Base-by-base conservation (phyloP, 192 early-diverging fungal genomes). In the Spinellus fusiger region DNA sequence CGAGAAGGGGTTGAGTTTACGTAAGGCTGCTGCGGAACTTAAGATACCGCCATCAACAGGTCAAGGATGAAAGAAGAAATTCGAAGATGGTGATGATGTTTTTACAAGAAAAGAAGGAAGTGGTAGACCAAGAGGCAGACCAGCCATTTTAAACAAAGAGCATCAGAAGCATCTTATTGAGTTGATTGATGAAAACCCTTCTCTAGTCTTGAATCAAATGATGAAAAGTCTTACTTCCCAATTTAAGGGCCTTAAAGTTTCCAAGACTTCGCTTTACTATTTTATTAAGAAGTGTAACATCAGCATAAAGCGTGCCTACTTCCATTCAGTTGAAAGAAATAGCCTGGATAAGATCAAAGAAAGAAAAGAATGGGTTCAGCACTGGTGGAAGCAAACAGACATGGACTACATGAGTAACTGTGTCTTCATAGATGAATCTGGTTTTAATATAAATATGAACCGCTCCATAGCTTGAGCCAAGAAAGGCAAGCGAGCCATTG, bases 391-490 rank as follows among this genome's bases (percentile, higher is more conserved):
- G 13, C 51, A 53, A 53, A 53, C 51, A 53, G 29, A 32, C 27
- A 53, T 53, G 26, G 51, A 53, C 18, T 53, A 15, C 51, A n/a
- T 32, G 51, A 51, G 22, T 3, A 51, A 51, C 9, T 51, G 56
- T 57, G 13, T 57, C 25, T 57, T 57, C 16, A 44, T 46, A 1
- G 56, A 27, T 28, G 37, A 57, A 22, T 16, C 56, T 28, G 56
- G 25, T 0, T 47, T 58, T 44, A 20, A 58, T 29, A 48, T 58
- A 0, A 58, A 58, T 47, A 58, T 58, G 44, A 58, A 58, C 1
- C 47, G 59, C 0, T 37, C 47, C 10, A 33, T 61, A 18, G 60
- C 33, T 44, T 53, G 60, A 34, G 8, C 49, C 4, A 35, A 52
- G 16, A 38, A 51, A 44, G 40, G 40, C 25, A 27, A 52, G 5